Base-by-base conservation (phyloP, 495 filamentous ascomycete species). In the Podospora australis region DNA sequence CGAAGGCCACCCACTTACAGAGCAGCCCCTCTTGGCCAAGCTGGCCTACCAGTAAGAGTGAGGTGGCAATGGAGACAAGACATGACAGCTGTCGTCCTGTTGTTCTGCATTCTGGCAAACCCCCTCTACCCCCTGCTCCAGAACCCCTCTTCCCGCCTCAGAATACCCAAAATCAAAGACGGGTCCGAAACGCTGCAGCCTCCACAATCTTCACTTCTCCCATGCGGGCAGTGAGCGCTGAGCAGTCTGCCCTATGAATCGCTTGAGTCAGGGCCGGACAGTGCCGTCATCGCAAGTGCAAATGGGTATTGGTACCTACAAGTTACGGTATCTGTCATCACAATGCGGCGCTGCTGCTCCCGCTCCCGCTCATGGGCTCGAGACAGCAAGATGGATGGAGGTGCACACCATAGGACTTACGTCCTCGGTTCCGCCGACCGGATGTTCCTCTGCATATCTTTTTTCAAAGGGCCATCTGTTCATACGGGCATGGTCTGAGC, bases 231-330 rank as follows among this genome's bases (percentile, higher is more conserved):
- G n/a, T n/a, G n/a, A n/a, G n/a, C 35, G 16, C 38, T 36, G 32
- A n/a, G 32, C 32, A n/a, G 32, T 39, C 48, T 23, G 32, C 44
- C 32, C 39, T 26, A 36, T 17, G 16, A 36, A 11, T 21, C 32
- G 22, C 28, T 55, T 57, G 57, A 55, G 46, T 55, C 49, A 55
- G 57, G 17, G 14, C n/a, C 0, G 40, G 54, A 51, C 50, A 60
- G 54, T 53, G 52, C 60, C 52, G 57, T 56, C 52, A 52, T 56
- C 47, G 54, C 50, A 49, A 51, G 46, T 48, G 44, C 23, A 35
- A 36, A 21, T 3, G 21, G n/a, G n/a, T n/a, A n/a, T 28, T 13
- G 32, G 32, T 17, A 36, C n/a, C 19, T 34, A 17, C 14, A 13
- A 17, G 19, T 36, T 36, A 36, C 32, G 32, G 44, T 42, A 34